Percentiles rank a stretch among this genome's conserved stretches.
These are phyloP conservation scores for Paratinospora sagittata DNA, from an alignment of 164 flowering plant genomes.

Conservation along the genomic window DNA sequence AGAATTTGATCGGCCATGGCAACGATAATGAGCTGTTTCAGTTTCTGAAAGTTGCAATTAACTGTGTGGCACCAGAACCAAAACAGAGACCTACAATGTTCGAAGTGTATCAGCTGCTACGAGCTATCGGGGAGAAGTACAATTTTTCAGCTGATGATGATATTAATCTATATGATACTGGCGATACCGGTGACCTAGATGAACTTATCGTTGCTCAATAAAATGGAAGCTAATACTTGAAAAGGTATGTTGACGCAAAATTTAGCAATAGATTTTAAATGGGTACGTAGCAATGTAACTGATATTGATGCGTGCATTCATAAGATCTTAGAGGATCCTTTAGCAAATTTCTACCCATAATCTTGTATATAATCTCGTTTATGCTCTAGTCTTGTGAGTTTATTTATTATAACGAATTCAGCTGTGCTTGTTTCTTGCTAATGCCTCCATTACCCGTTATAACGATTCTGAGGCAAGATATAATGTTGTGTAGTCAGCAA, in stretches of 20 bases:
- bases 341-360: not conserved
- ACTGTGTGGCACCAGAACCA: slow-evolving; percentile 8
- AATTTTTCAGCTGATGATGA: slow-evolving; percentile 11
- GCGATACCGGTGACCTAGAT: not conserved
- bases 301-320: not conserved
- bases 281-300: not conserved
- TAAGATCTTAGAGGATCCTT: not conserved
- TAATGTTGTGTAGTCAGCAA: too few species aligned
- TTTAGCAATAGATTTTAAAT: not conserved
- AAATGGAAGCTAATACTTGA: not conserved
- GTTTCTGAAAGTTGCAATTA: slow-evolving; percentile 12
- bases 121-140: slow-evolving; percentile 14
- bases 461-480: too few species aligned
- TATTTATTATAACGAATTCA: too few species aligned
- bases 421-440: too few species aligned
- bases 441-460: too few species aligned
- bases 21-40: slow-evolving; percentile 6
- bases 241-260: slow-evolving; percentile 10
- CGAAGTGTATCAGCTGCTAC: slow-evolving; percentile 12
- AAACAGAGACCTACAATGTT: slow-evolving; percentile 17
- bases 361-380: too few species aligned
- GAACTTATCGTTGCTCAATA: slow-evolving; percentile 15
- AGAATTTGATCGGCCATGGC: slow-evolving; percentile 3
- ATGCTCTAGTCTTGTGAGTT: too few species aligned
- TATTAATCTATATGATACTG: not conserved